A percentile compares a stretch with the other conserved stretches of the same genome.
These are phyloP conservation scores for Leishmania guyanensis DNA, from an alignment of 208 protist species.

Conservation along the genomic window DNA sequence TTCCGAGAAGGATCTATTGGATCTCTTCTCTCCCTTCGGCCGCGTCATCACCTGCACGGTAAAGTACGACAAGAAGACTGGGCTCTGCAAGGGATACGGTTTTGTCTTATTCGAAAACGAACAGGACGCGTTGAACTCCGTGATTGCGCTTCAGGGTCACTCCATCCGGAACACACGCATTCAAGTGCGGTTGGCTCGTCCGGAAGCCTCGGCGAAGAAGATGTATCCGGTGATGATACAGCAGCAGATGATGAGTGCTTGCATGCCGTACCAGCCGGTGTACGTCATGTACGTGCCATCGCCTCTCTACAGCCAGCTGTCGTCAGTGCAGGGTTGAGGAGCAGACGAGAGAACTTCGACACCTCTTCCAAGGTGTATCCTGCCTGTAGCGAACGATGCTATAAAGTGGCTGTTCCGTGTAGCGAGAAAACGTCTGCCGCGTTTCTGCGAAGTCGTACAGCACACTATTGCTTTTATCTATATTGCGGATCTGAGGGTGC, in stretches of 20 bases:
- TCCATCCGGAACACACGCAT: constrained; percentile 66
- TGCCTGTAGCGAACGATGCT: not conserved
- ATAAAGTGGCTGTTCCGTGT: constrained; percentile 10
- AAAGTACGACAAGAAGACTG: constrained; percentile 67
- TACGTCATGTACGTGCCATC: constrained; percentile 54
- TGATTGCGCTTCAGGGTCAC: constrained; percentile 69
- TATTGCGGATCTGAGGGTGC: constrained; percentile 8
- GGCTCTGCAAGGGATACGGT: constrained; percentile 82
- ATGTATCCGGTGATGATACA: constrained; percentile 65
- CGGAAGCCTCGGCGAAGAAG: constrained; percentile 78
- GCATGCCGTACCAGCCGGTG: constrained; percentile 47
- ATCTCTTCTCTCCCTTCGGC: constrained; percentile 74
- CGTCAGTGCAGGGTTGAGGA: constrained; percentile 26
- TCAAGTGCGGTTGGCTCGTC: constrained; percentile 81
- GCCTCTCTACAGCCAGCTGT: constrained; percentile 30
- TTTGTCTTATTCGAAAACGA: constrained; percentile 84
- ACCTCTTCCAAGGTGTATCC: not conserved
- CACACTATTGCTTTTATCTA: constrained; percentile 6
- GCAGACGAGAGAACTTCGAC: not conserved
- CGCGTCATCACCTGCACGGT: constrained; percentile 66
- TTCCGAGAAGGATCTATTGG: constrained; percentile 66
- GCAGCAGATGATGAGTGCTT: constrained; percentile 46
- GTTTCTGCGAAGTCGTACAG: not conserved
- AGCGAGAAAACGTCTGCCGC: not conserved
- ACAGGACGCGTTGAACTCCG: constrained; percentile 56